A percentile compares a stretch with the other conserved stretches of the same genome.
Evolutionary conservation across 306 rosid genomes (phyloP).

Genomic region (Citrullus mucosospermus): DNA sequence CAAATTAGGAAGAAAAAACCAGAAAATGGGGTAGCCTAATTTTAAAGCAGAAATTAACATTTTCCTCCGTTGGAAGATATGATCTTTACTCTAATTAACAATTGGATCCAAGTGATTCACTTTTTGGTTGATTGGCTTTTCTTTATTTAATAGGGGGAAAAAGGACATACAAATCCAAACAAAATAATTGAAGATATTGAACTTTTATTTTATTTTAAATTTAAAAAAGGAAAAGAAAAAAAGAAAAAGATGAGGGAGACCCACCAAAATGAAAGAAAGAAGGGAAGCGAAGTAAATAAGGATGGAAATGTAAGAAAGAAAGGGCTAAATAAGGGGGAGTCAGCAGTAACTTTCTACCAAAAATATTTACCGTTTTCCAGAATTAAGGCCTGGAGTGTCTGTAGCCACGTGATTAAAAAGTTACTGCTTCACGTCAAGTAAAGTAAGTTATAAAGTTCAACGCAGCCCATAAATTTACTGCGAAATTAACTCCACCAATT

Average conservation of each 20-base stretch:
- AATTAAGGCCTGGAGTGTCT: neutral
- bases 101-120: neutral
- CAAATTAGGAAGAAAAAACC: neutral
- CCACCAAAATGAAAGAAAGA: neutral
- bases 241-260: neutral
- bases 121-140: neutral
- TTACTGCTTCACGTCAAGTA: neutral
- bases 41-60: neutral
- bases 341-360: neutral
- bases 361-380: neutral
- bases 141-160: neutral
- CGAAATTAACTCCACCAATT: neutral
- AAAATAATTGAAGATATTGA: constrained; percentile 4
- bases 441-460: neutral
- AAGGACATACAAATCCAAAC: neutral
- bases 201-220: neutral
- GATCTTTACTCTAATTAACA: neutral
- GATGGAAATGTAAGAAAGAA: neutral
- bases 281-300: neutral
- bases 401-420: neutral
- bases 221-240: neutral
- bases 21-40: neutral
- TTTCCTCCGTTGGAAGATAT: neutral
- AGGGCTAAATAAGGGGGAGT: neutral
- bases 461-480: constrained; percentile 1